phyloP scores from a whole-genome alignment of 2,329 filamentous ascomycete species.

The Nothopassalora personata region DNA sequence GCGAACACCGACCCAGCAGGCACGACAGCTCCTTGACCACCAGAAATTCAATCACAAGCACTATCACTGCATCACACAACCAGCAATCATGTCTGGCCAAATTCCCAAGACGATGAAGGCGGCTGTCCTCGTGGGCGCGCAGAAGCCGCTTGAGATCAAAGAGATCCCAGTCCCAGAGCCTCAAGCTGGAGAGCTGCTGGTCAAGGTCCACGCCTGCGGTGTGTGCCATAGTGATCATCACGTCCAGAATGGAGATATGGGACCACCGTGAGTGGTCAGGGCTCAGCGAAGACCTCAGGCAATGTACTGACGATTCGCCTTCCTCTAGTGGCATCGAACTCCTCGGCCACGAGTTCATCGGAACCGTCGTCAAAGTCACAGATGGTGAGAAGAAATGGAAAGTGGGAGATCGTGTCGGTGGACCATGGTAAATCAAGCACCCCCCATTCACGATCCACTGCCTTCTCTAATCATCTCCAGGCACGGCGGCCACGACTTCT shows the following conservation, averaged over 20 bases:
- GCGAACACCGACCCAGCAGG: no score
- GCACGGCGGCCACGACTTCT: slow-evolving; percentile 60
- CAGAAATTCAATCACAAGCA: neutral
- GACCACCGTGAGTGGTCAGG: slow-evolving; percentile 40
- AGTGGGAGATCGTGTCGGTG: slow-evolving; percentile 62
- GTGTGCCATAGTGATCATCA: slow-evolving; percentile 63
- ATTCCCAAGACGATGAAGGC: slow-evolving; percentile 62
- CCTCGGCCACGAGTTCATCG: slow-evolving; percentile 65
- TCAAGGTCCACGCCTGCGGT: slow-evolving; percentile 67
- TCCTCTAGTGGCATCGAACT: slow-evolving; percentile 39
- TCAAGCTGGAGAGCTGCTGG: slow-evolving; percentile 54
- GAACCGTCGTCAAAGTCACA: slow-evolving; percentile 56
- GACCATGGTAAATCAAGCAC: slow-evolving; percentile 45
- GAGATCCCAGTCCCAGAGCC: slow-evolving; percentile 56
- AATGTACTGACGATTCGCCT: slow-evolving; percentile 52
- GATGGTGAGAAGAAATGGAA: slow-evolving; percentile 53
- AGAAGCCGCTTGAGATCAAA: slow-evolving; percentile 52
- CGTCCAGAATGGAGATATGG: slow-evolving; percentile 51
- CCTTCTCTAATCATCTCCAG: neutral
- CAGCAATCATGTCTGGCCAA: neutral
- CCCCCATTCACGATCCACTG: neutral
- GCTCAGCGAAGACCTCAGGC: slow-evolving; percentile 37
- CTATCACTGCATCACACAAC: neutral
- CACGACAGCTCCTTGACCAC: neutral
- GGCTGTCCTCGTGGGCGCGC: slow-evolving; percentile 53